Evolutionary conservation across 2,329 filamentous ascomycete species (phyloP), one percentile per base, ranked within the genome.

Genomic region (Pseudogymnoascus sp.): DNA sequence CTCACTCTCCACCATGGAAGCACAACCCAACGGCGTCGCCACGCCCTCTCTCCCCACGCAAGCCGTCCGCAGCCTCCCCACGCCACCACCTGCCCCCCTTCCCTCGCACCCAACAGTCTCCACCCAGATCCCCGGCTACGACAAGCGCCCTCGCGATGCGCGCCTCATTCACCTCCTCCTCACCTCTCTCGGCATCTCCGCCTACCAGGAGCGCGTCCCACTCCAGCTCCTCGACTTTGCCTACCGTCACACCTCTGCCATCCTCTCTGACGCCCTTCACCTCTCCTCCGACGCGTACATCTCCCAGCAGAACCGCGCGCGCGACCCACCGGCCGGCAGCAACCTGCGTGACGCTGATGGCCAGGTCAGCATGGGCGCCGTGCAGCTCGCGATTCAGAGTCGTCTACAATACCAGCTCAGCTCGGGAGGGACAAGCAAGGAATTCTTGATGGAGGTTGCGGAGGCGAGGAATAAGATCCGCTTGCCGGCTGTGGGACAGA

Each of bases 151-250:
- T 0, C 88, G 90, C 76, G 90, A 95, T 75, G 85, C 88, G 15
- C 87, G 90, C 71, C 85, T 91, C 13, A 85, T 95, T 70, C 90
- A 93, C 77, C 84, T 93, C 17, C 83, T 95, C 61, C 85, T 95
- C 60, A 87, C 87, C 19, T 88, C 88, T 7, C 87, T 92, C 70
- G 90, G 90, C 71, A 89, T 93, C 9, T 87, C 87, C 4, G 82
- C 87, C 42, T 95, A 91, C 80, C 90, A 93, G 74, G 85, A 89
- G 74, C 89, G 90, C 71, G 90, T 95, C 1, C 90, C 90, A 0
- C 83, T 93, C 0, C 86, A 93, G 64, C 86, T 95, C 60, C 86
- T 95, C 74, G 90, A 95, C 78, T 93, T 93, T 73, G 89, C 90
- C 60, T 95, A 95, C 81, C 86, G 90, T 38, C 90, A 92, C 80